Conservation (phyloP, 1,284 basidiomycete species). For the Ganoderma sinense region DNA sequence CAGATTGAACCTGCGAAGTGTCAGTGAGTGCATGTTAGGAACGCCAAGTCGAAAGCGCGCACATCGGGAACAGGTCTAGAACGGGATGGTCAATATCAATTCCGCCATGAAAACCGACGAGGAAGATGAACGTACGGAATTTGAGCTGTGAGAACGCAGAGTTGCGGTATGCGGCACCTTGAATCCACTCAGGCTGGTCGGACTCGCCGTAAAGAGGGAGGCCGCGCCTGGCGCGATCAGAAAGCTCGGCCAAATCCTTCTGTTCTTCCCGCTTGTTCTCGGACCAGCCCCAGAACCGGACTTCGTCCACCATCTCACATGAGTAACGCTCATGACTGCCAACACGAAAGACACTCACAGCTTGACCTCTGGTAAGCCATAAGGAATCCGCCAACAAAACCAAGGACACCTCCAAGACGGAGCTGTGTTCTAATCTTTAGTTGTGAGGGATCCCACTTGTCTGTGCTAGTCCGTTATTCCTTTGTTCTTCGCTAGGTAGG, state of each 20-base stretch:
- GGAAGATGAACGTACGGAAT: conserved; percentile 69
- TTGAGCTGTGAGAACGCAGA: conserved; percentile 94
- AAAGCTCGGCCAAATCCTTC: conserved; percentile 80
- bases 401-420: conserved; percentile 60
- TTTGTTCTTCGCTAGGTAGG: not conserved
- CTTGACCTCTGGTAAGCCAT: conserved; percentile 93
- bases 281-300: conserved; percentile 96
- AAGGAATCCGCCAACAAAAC: conserved; percentile 91
- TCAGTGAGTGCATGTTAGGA: conserved; percentile 16
- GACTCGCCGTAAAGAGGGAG: conserved; percentile 88
- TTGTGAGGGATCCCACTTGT: conserved; percentile 55
- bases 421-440: conserved; percentile 49
- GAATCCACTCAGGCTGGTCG: conserved; percentile 86
- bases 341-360: conserved; percentile 58
- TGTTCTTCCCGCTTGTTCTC: conserved; percentile 90
- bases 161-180: conserved; percentile 90
- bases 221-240: conserved; percentile 73
- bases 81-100: conserved; percentile 12
- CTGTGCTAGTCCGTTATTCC: conserved; percentile 36
- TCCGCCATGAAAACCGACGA: not conserved
- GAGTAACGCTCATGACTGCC: conserved; percentile 9
- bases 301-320: conserved; percentile 47
- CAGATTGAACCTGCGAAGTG: conserved; percentile 81
- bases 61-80: conserved; percentile 76
- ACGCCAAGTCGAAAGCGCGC: conserved; percentile 31